Percentiles rank a stretch among this genome's conserved stretches.
These are phyloP conservation scores for Nakaseomyces delphensis DNA, from an alignment of 1,139 yeast genomes.

Conservation along the genomic window DNA sequence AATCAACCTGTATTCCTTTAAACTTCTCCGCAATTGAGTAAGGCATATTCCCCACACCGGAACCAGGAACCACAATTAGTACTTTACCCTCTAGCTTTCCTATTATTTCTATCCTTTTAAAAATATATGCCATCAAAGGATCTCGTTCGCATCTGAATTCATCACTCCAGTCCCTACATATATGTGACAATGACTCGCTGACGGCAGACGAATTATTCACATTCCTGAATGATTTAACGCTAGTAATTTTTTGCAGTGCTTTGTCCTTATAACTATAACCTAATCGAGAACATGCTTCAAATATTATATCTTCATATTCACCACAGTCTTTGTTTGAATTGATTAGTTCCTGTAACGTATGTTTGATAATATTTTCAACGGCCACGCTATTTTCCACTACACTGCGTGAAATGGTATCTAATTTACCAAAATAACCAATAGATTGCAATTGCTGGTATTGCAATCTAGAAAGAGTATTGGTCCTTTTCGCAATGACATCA, in stretches of 20 bases:
- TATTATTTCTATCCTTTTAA: conserved; percentile 28
- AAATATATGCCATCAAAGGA: conserved; percentile 47
- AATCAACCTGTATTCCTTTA: conserved; percentile 41
- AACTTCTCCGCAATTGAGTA: conserved; percentile 45
- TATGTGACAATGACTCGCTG: conserved; percentile 65
- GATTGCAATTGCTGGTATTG: conserved; percentile 30
- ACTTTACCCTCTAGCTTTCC: conserved; percentile 32
- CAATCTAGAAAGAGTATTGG: conserved; percentile 12
- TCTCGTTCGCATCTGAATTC: conserved; percentile 40
- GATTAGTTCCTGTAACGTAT: conserved; percentile 37
- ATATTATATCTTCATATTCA: conserved; percentile 33
- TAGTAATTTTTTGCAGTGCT: conserved; percentile 5
- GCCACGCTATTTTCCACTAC: conserved; percentile 41
- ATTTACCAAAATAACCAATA: conserved; percentile 48
- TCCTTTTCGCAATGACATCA: conserved; percentile 17
- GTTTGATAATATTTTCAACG: conserved; percentile 38
- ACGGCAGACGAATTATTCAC: conserved; percentile 38
- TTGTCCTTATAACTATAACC: conserved; percentile 14
- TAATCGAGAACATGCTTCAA: conserved; percentile 14
- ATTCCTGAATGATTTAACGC: conserved; percentile 9
- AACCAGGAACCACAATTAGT: conserved; percentile 61
- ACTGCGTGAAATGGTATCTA: conserved; percentile 39
- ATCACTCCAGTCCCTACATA: conserved; percentile 62
- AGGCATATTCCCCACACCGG: conserved; percentile 68
- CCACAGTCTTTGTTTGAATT: conserved; percentile 15